Base-by-base conservation (phyloP, 2,329 filamentous ascomycete species). In the Pseudodiploospora longispora region DNA sequence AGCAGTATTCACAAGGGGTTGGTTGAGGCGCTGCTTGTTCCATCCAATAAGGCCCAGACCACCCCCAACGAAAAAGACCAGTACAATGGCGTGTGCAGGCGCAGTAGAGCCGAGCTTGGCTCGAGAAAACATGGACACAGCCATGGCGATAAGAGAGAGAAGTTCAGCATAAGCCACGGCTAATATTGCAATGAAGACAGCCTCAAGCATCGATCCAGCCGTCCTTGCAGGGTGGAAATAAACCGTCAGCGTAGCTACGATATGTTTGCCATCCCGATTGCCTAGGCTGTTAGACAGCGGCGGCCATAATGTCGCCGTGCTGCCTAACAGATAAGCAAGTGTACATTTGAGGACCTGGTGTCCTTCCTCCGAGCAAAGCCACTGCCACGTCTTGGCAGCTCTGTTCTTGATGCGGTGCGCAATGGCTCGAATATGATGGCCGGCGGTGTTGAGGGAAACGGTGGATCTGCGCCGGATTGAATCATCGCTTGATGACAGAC, bases 141-240 rank as follows among this genome's bases (percentile, higher is more conserved):
- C 84, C 91, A 96, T 96, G 55, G 88, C 93, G 36, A 87, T 74
- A 43, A 93, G 76, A 5, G 83, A 87, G 33, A 96, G 70, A 34
- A 88, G 69, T 44, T 65, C 63, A 4, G 67, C 67, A 41, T 95
- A 97, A 33, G 82, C 65, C 48, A 95, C 87, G 2, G 89, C 90
- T 31, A 85, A 71, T 33, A 86, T 66, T 5, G 87, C 87, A 46
- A 93, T 80, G 31, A 90, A 66, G 8, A 84, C 77, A 3, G 89
- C 90, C 64, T 95, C 87, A 46, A 87, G 76, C 88, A 96, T 95
- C 52, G 86, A 93, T 1, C 91, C 91, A 28, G 83, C 78, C 12
- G 87, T 87, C 46, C 91, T 76, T 5, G 88, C 87, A 4, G 91
- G 89, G 61, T 96, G 89, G 57, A 96, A 97, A 59, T 95, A 97